These are phyloP conservation scores for Ricinus communis DNA, from an alignment of 345 rosid genomes.

Conservation along the genomic window DNA sequence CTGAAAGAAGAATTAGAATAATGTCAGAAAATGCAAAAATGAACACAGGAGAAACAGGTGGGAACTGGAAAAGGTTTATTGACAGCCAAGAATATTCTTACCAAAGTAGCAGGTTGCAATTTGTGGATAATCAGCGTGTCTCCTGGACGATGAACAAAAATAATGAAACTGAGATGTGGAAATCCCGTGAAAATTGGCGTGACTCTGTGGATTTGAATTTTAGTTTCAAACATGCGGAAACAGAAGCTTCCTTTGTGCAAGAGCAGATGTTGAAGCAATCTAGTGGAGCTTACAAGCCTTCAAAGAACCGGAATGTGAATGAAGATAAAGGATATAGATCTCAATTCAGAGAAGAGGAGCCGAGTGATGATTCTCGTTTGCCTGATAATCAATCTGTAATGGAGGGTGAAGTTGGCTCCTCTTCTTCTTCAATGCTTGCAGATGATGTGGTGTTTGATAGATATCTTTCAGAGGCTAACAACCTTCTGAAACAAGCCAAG, in stretches of 20 bases:
- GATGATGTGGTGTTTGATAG: constrained; percentile 52
- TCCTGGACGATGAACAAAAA: constrained; percentile 28
- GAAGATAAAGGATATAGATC: constrained; percentile 31
- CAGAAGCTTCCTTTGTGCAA: constrained; percentile 41
- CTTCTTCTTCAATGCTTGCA: constrained; percentile 40
- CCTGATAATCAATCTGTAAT: constrained; percentile 16
- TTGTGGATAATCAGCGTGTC: constrained; percentile 20
- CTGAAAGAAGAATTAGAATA: constrained; percentile 23
- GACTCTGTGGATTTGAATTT: constrained; percentile 40
- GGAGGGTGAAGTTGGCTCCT: constrained; percentile 27
- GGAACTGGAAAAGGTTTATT: constrained; percentile 28
- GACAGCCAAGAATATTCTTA: constrained; percentile 29
- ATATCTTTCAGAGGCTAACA: constrained; percentile 54
- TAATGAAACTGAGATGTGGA: constrained; percentile 27
- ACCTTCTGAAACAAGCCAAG: constrained; percentile 53
- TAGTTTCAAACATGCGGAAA: constrained; percentile 30
- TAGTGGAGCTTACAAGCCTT: constrained; percentile 35
- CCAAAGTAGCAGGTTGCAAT: constrained; percentile 32
- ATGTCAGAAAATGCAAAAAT: constrained; percentile 23
- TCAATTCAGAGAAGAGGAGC: constrained; percentile 23
- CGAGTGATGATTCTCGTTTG: constrained; percentile 24
- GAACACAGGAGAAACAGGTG: constrained; percentile 18
- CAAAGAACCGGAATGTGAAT: constrained; percentile 25
- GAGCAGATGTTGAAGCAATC: constrained; percentile 36
- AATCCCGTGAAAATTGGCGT: constrained; percentile 35